Evolutionary conservation across 1,139 yeast species (phyloP).

Genomic region (Kodamaea anthophila): DNA sequence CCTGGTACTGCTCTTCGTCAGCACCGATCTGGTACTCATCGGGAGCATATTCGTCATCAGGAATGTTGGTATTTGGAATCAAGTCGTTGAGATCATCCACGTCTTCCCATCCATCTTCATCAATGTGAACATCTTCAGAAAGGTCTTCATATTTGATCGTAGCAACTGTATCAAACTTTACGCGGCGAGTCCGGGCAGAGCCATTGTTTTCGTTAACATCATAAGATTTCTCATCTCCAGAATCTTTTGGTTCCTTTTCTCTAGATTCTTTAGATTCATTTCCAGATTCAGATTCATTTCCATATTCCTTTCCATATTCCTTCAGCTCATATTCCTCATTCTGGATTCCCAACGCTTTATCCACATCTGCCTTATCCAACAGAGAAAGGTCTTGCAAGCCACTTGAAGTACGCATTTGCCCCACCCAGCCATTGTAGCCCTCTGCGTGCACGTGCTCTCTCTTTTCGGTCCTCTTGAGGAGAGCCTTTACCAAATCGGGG

Average conservation of each 20-base stretch:
- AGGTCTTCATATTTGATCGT: constrained; percentile 36
- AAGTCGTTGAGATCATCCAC: constrained; percentile 31
- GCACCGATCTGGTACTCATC: constrained; percentile 39
- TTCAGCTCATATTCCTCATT: constrained; percentile 10
- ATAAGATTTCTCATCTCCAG: not conserved
- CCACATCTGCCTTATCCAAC: constrained; percentile 34
- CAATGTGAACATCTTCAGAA: constrained; percentile 18
- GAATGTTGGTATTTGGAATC: constrained; percentile 14
- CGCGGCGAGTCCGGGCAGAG: constrained; percentile 17
- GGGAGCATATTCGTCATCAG: constrained; percentile 28
- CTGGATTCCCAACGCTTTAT: constrained; percentile 31
- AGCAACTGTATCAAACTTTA: constrained; percentile 37
- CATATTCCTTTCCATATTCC: constrained; percentile 2
- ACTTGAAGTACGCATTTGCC: constrained; percentile 45
- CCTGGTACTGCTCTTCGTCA: constrained; percentile 29
- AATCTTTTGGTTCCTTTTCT: no score
- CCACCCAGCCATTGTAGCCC: constrained; percentile 70
- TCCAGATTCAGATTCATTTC: constrained; percentile 3
- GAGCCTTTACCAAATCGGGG: constrained; percentile 58
- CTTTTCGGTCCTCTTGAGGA: constrained; percentile 39
- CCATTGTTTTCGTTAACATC: constrained; percentile 1
- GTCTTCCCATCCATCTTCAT: constrained; percentile 40
- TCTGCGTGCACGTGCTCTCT: constrained; percentile 47
- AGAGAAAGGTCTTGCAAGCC: constrained; percentile 30
- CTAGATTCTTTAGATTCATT: constrained; percentile 1